Percentiles rank a stretch among this genome's conserved stretches.
These are phyloP conservation scores for Mercurialis annua DNA, from an alignment of 345 rosid species.

Conservation along the genomic window DNA sequence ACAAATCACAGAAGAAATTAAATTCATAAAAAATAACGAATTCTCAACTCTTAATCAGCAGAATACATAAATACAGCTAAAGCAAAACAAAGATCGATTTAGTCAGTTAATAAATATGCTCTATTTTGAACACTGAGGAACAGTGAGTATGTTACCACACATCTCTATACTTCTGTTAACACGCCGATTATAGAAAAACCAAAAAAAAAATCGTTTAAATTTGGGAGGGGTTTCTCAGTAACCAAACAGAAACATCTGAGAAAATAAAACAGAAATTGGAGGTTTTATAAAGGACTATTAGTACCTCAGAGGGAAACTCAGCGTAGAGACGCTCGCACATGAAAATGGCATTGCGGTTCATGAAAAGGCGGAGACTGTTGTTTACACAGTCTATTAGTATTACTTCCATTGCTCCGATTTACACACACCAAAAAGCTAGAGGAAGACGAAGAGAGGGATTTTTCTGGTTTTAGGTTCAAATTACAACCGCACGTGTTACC, in stretches of 20 bases:
- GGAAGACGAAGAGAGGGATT: conserved; percentile 18
- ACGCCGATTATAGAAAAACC: neutral
- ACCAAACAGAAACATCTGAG: conserved; percentile 7
- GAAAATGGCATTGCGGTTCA: conserved; percentile 81
- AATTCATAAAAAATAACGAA: neutral
- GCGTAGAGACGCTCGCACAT: conserved; percentile 97
- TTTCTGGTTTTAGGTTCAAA: conserved; percentile 39
- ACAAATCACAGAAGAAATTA: neutral
- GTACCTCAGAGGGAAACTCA: conserved; percentile 99
- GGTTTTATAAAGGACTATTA: neutral
- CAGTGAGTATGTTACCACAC: conserved; percentile 3
- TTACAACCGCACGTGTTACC: conserved; percentile 38
- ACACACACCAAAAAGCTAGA: conserved; percentile 7
- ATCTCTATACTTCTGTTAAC: neutral
- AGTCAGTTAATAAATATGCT: conserved; percentile 6
- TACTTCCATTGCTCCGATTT: conserved; percentile 62
- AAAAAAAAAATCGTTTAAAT: neutral
- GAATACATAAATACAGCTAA: conserved; percentile 1
- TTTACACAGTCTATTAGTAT: conserved; percentile 73
- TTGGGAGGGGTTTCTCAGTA: conserved; percentile 5
- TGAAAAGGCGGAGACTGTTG: conserved; percentile 84
- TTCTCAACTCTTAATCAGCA: neutral
- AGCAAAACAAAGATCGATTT: conserved; percentile 25
- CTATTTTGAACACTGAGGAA: neutral
- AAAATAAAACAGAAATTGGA: neutral